Evolutionary conservation across 345 rosid species (phyloP).

Genomic region (Gossypium australe): DNA sequence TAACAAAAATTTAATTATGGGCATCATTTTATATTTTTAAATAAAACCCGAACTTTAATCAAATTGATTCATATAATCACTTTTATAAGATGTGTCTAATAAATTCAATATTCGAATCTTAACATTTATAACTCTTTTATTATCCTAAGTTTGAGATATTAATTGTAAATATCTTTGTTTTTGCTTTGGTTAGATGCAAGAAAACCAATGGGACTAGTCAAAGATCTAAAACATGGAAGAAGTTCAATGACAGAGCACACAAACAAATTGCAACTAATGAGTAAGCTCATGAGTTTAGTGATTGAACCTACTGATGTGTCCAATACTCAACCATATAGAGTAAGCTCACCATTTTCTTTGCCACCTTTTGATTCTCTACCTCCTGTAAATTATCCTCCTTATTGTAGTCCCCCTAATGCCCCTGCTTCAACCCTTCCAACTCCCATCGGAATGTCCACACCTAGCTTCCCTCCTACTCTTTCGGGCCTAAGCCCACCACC

Average conservation of each 20-base stretch:
- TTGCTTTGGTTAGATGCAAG: slow-evolving; percentile 32
- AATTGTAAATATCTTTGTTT: neutral
- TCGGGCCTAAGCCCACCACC: slow-evolving; percentile 50
- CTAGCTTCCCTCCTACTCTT: slow-evolving; percentile 14
- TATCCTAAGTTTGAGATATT: no score
- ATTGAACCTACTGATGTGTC: slow-evolving; percentile 38
- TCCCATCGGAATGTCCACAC: slow-evolving; percentile 18
- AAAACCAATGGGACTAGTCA: slow-evolving; percentile 14
- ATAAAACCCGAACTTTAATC: neutral
- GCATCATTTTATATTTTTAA: neutral
- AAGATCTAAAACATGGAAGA: slow-evolving; percentile 16
- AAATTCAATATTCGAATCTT: neutral
- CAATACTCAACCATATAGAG: slow-evolving; percentile 43
- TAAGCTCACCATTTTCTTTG: slow-evolving; percentile 51
- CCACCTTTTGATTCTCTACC: slow-evolving; percentile 55
- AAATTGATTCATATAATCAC: neutral
- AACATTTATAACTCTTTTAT: no score
- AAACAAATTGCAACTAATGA: slow-evolving; percentile 27
- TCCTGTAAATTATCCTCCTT: slow-evolving; percentile 51
- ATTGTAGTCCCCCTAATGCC: slow-evolving; percentile 52
- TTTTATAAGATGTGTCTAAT: neutral
- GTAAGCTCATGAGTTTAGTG: slow-evolving; percentile 40
- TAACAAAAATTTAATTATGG: neutral
- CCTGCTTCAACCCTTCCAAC: slow-evolving; percentile 27
- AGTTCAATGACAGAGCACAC: slow-evolving; percentile 18